Base-by-base conservation (phyloP, 345 rosid genomes). In the Abelmoschus esculentus region DNA sequence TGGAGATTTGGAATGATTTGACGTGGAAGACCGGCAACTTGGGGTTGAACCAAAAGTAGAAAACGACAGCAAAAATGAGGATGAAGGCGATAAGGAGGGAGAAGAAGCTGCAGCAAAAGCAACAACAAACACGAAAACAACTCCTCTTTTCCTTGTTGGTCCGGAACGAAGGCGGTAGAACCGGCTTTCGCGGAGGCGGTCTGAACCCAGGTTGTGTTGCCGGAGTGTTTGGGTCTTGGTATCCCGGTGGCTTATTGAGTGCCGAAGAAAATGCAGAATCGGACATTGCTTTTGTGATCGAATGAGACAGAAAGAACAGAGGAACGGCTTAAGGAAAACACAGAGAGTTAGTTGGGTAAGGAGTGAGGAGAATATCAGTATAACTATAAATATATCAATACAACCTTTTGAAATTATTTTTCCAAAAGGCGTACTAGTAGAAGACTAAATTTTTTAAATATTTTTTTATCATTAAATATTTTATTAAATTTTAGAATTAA, bases 21-120 rank as follows among this genome's bases (percentile, higher is more conserved):
- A 95, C 81, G 80, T 79, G 88, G 75, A 89, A 85, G 1, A 69
- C 70, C 0, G 99, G 99, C 29, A 76, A 70, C 70, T 85, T 86
- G 0, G 99, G 99, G 75, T 89, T 80, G 78, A 78, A 86, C 89
- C 88, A 95, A 74, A 95, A 78, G 85, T 81, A 91, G 82, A 91
- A 82, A 31, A 88, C 4, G 1, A 75, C 87, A 4, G 66, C 66
- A 29, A 54, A 52, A n/a, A 86, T 14, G 2, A 80, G 7, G 54
- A 87, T 3, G 55, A 87, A 44, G 80, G 85, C 40, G 68, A 82
- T 10, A 7, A 84, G 15, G 61, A 82, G 56, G 3, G 82, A 9
- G 0, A 78, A 11, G 31, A 79, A 36, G 3, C 80, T 15, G 80
- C 83, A 83, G 74, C 68, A 5, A 75, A 77, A 78, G 76, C 89